phyloP scores from a whole-genome alignment of 345 rosid species.

The Eutrema yunnanense region DNA sequence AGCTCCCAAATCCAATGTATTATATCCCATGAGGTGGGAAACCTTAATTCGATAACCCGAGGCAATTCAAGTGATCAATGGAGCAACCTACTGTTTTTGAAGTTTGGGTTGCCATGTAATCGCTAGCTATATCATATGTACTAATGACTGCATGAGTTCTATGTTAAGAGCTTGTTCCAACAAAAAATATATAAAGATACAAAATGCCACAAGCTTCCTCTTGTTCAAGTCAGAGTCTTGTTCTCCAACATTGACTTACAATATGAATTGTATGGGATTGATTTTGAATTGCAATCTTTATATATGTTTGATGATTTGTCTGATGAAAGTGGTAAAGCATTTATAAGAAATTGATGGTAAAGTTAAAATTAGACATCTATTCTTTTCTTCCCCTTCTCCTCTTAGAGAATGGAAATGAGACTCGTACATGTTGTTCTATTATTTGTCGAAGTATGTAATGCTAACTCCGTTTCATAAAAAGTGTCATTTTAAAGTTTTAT shows the following conservation, averaged over 20 bases:
- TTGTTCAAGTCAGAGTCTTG: neutral
- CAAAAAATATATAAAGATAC: neutral
- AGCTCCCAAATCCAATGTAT: conserved; percentile 89
- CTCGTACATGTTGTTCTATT: no score
- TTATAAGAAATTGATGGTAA: no score
- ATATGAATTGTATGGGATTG: neutral
- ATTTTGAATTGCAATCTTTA: neutral
- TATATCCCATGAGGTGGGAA: conserved; percentile 39
- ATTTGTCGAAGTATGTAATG: no score
- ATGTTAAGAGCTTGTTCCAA: neutral
- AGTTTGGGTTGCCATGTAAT: conserved; percentile 15
- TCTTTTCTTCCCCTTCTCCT: no score
- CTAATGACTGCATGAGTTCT: neutral
- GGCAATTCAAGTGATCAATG: neutral
- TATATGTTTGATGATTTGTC: neutral
- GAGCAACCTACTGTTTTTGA: conserved; percentile 4
- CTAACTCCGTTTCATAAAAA: no score
- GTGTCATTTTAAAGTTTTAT: no score
- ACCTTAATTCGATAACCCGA: neutral
- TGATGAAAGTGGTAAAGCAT: neutral
- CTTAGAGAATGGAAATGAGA: no score
- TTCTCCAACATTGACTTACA: no score
- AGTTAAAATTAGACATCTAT: no score
- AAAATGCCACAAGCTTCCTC: neutral
- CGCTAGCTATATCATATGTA: neutral